A percentile compares a stretch with the other conserved stretches of the same genome.
These are phyloP conservation scores for Pythium biforme DNA, from an alignment of 352 stramenopile species.

Conservation along the genomic window DNA sequence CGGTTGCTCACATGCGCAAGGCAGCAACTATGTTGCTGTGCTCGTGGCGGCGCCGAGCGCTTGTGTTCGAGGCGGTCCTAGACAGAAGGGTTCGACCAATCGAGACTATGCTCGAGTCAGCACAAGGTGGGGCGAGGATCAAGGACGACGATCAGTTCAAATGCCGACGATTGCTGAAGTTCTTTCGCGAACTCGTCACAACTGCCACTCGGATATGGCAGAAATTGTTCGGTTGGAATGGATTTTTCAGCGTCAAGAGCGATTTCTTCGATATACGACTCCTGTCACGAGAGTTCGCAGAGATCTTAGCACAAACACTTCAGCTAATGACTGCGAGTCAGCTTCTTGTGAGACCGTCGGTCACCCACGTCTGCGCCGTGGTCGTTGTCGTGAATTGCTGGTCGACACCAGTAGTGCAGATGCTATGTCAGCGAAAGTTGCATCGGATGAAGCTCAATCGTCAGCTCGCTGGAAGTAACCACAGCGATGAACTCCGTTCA, in stretches of 20 bases:
- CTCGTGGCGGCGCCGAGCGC: not conserved
- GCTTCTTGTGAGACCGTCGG: constrained; percentile 15
- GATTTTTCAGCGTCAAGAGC: constrained; percentile 23
- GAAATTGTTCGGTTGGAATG: constrained; percentile 6
- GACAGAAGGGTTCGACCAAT: not conserved
- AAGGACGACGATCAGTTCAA: no score
- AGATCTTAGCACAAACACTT: constrained; percentile 18
- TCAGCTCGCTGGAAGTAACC: no score
- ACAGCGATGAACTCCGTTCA: no score
- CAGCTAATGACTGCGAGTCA: constrained; percentile 13
- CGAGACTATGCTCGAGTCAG: no score
- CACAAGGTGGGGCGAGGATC: no score
- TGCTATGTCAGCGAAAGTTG: constrained; percentile 3
- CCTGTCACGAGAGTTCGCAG: constrained; percentile 3
- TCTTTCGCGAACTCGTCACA: no score
- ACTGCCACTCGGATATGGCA: constrained; percentile 1
- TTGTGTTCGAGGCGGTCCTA: not conserved
- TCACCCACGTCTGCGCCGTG: constrained; percentile 22
- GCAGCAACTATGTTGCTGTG: not conserved
- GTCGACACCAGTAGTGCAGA: constrained; percentile 26
- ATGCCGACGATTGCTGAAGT: no score
- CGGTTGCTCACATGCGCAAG: constrained; percentile 1
- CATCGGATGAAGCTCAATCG: no score
- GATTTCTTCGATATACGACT: constrained; percentile 17
- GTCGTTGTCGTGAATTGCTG: constrained; percentile 30